A percentile compares a stretch with the other conserved stretches of the same genome.
Evolutionary conservation across 805 yeast species (phyloP).

Genomic region (Ogataea parapolymorpha): DNA sequence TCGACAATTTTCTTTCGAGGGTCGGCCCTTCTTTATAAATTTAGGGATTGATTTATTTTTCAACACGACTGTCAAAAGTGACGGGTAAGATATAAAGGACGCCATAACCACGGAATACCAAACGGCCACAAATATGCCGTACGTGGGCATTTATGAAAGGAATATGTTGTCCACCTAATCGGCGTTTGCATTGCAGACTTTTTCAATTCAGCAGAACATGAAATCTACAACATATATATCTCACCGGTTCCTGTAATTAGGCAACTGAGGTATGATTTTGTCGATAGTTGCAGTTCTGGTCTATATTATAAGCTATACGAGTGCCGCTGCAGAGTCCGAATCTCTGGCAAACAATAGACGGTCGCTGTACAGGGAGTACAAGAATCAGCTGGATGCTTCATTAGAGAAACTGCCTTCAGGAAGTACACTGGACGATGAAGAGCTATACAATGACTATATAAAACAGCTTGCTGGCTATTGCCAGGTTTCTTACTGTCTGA

Average conservation of each 20-base stretch:
- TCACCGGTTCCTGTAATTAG: neutral
- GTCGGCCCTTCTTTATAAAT: slow-evolving; percentile 11
- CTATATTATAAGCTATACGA: neutral
- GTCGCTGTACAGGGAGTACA: slow-evolving; percentile 12
- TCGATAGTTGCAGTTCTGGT: neutral
- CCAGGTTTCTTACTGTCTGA: slow-evolving; percentile 24
- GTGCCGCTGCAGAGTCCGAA: neutral
- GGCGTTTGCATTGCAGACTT: too few species aligned
- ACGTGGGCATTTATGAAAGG: too few species aligned
- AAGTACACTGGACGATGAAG: slow-evolving; percentile 5
- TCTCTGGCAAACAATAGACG: neutral
- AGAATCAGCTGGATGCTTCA: slow-evolving; percentile 12
- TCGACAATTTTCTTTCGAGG: neutral
- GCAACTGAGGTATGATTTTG: neutral
- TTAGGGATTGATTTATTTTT: slow-evolving; percentile 18
- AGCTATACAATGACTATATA: slow-evolving; percentile 6
- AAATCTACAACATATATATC: slow-evolving; percentile 1
- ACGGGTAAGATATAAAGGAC: slow-evolving; percentile 2
- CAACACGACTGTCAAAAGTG: slow-evolving; percentile 17
- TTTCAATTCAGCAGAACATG: slow-evolving; percentile 4
- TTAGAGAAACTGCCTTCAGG: slow-evolving; percentile 12
- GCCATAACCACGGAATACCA: too few species aligned
- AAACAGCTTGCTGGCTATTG: slow-evolving; percentile 10
- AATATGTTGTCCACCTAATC: too few species aligned
- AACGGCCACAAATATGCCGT: too few species aligned